Evolutionary conservation across 1,284 basidiomycete genomes (phyloP).

Genomic region (Heterobasidion irregulare): DNA sequence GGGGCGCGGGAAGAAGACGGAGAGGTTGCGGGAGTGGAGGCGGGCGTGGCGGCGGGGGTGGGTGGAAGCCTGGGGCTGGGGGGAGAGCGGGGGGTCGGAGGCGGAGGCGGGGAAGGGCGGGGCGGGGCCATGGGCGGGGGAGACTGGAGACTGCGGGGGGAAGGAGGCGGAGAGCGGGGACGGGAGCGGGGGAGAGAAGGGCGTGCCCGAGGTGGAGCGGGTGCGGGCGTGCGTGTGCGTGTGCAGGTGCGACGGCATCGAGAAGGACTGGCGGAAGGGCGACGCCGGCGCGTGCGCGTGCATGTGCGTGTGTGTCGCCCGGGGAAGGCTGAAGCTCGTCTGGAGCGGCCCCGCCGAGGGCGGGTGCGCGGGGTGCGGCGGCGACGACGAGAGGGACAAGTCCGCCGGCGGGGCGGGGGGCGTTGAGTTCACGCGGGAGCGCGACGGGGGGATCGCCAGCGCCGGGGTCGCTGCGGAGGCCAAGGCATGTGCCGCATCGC

Average conservation of each 20-base stretch:
- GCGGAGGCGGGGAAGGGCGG: constrained; percentile 11
- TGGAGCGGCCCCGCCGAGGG: constrained; percentile 33
- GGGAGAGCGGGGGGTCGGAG: not conserved
- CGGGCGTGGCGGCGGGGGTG: constrained; percentile 55
- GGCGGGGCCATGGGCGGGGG: constrained; percentile 15
- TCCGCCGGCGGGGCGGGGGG: constrained; percentile 19
- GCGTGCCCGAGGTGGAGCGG: constrained; percentile 45
- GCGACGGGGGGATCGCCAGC: not conserved
- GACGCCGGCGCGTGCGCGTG: constrained; percentile 26
- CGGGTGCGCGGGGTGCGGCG: constrained; percentile 21
- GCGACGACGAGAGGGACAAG: constrained; percentile 4
- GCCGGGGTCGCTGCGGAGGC: not conserved
- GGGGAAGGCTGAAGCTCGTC: constrained; percentile 21
- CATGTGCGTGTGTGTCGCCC: constrained; percentile 13
- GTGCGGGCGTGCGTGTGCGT: constrained; percentile 36
- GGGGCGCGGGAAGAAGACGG: constrained; percentile 84
- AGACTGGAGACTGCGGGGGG: constrained; percentile 22
- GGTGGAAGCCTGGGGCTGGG: constrained; percentile 10
- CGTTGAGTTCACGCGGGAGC: constrained; percentile 26
- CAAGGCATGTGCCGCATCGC: not conserved
- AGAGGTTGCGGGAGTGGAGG: constrained; percentile 86
- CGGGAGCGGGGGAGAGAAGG: constrained; percentile 42
- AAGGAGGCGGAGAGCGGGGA: constrained; percentile 43
- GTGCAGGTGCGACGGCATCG: constrained; percentile 21
- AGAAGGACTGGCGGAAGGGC: constrained; percentile 43